Base-by-base conservation (phyloP, 176 grass and related monocot species). In the Alopecurus myosuroides region DNA sequence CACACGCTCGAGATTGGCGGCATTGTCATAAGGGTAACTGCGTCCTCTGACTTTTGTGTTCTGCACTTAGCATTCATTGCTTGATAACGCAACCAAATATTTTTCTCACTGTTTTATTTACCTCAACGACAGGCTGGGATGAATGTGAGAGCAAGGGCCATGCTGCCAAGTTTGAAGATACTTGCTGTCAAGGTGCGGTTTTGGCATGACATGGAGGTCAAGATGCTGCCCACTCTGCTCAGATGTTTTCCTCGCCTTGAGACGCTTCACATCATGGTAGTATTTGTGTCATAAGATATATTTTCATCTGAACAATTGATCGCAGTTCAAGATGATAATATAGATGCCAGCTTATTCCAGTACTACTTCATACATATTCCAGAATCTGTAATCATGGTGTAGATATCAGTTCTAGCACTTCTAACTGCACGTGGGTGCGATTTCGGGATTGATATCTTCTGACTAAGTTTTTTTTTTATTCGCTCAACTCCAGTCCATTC, bases 241-340 rank as follows among this genome's bases (percentile, higher is more conserved):
- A 50, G 30, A 79, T 78, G 81, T 66, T 84, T 88, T 22, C 81
- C 76, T 82, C 20, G 61, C 60, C 71, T 87, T 23, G 36, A 87
- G 70, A 87, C 56, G 14, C 85, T 82, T 31, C 78, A 88, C 36
- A 61, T 88, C 62, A 77, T 61, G 62, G 85, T 82, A 77, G 7
- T 76, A 42, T 34, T 33, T 26, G 17, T 15, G n/a, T 72, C 69
- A 60, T 53, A 35, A 2, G 0, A 25, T 46, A 39, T 39, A 39
- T 63, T 15, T 11, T 72, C 3, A 29, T 50, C 46, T 3, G 5
- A 25, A 42, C 7, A 44, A 9, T 4, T 8, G 31, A 3, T 18
- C 33, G 31, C 4, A 46, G 35, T 61, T 49, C 31, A 14, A 41
- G 44, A 60, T 73, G 19, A 61, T 50, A 35, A 33, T n/a, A 73